A percentile compares a stretch with the other conserved stretches of the same genome.
Conservation (phyloP, 495 filamentous ascomycete species). For the Lasiosphaeria hispida region DNA sequence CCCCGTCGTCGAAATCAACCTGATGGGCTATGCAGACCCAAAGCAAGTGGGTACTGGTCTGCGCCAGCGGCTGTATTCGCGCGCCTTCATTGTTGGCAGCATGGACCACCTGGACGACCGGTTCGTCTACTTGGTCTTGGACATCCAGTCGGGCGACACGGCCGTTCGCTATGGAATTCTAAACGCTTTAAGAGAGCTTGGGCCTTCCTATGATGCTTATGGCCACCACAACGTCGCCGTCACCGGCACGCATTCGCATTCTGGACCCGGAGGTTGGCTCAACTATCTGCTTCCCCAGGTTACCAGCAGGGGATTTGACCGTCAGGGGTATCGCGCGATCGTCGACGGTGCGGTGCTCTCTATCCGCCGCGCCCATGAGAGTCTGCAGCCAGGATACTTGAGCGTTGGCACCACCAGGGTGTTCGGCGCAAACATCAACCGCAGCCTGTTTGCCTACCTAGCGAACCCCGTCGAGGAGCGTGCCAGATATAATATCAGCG, state of each 20-base stretch:
- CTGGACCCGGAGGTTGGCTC: conserved; percentile 89
- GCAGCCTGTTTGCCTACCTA: conserved; percentile 84
- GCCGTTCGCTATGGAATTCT: conserved; percentile 83
- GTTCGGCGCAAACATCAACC: conserved; percentile 76
- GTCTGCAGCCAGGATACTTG: conserved; percentile 39
- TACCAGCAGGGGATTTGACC: conserved; percentile 81
- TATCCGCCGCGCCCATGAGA: conserved; percentile 77
- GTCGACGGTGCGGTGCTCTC: conserved; percentile 84
- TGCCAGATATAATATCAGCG: conserved; percentile 60
- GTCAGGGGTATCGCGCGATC: conserved; percentile 84
- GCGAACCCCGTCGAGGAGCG: conserved; percentile 82
- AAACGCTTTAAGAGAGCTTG: conserved; percentile 62
- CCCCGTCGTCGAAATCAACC: conserved; percentile 56
- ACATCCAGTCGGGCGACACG: conserved; percentile 82
- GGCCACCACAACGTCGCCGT: conserved; percentile 78
- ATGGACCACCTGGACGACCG: conserved; percentile 64
- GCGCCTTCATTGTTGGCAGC: conserved; percentile 86
- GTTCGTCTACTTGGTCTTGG: conserved; percentile 84
- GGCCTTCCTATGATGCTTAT: conserved; percentile 55
- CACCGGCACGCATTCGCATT: conserved; percentile 90
- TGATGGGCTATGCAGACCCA: conserved; percentile 71
- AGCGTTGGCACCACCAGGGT: conserved; percentile 48
- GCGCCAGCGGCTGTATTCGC: conserved; percentile 80
- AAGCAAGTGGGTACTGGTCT: conserved; percentile 79
- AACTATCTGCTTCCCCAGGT: conserved; percentile 96